Base-by-base conservation (phyloP, 169 alveolate species). In the Theileria annulata region DNA sequence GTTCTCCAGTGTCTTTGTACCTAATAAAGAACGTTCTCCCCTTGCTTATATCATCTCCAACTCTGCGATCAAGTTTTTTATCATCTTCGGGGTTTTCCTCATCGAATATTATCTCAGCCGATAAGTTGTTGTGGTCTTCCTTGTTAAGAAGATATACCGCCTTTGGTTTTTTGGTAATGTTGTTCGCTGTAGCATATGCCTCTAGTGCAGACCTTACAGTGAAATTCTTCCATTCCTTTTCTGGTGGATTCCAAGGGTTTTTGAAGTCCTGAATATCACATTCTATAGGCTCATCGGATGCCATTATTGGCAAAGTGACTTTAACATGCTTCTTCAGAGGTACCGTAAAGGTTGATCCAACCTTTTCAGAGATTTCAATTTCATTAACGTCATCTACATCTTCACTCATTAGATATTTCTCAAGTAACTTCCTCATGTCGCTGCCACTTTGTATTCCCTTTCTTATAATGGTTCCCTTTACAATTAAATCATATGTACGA, bases 221-320 rank as follows among this genome's bases (percentile, higher is more conserved):
- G 48, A 51, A 3, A 12, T 28, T 68, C 48, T 74, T 58, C 74
- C 79, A 82, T 21, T 23, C 70, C 49, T 58, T 37, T 27, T 75
- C 86, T 25, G 75, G 73, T n/a, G 89, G 89, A 56, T 82, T 82
- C 89, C 89, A 82, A 23, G 89, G 81, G 77, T 82, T 82, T 70
- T 82, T 82, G 81, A 82, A 82, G 64, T 82, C 89, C 64, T 82
- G 87, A n/a, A 82, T 76, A 64, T 71, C 72, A 35, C 89, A 62
- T 15, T 21, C 48, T 51, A 42, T n/a, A 13, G 89, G 89, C n/a
- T 59, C 69, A 69, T 82, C 89, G 5, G 89, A 71, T 48, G 89
- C 89, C 76, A 82, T 82, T 0, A 82, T 60, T 6, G 89, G 89
- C 80, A 82, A 35, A 13, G 79, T 76, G 19, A 82, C 25, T 19